Evolutionary conservation across 805 yeast genomes (phyloP).

Genomic region (Pichia kluyveri): DNA sequence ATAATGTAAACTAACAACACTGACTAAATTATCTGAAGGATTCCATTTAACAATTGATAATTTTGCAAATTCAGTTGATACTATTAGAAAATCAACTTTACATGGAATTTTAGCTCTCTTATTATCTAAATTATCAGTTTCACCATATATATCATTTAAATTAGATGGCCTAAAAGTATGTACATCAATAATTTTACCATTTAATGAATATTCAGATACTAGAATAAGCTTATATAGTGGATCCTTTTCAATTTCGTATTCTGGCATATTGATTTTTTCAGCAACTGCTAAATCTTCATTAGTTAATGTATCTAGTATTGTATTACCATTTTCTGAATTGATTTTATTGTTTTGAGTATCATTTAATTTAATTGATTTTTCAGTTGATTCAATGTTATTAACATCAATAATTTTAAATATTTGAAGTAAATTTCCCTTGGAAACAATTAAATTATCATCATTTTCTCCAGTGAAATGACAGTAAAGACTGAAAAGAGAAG

Average conservation of each 20-base stretch:
- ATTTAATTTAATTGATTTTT: conserved; percentile 9
- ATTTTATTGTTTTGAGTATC: neutral
- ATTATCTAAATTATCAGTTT: conserved; percentile 46
- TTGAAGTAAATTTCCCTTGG: conserved; percentile 63
- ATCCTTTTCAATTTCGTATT: conserved; percentile 11
- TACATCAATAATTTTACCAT: conserved; percentile 60
- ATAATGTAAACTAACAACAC: conserved; percentile 74
- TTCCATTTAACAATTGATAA: conserved; percentile 73
- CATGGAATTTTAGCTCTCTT: conserved; percentile 31
- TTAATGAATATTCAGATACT: conserved; percentile 57
- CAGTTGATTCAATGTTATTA: conserved; percentile 1
- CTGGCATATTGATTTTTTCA: neutral
- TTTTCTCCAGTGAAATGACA: conserved; percentile 33
- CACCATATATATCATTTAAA: conserved; percentile 35
- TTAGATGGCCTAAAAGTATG: conserved; percentile 34
- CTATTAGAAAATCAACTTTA: conserved; percentile 46
- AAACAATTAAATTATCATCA: conserved; percentile 51
- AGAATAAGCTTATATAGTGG: conserved; percentile 29
- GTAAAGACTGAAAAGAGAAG: conserved; percentile 51
- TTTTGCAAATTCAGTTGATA: conserved; percentile 70
- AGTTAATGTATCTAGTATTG: neutral
- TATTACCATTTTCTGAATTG: neutral
- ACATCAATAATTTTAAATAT: conserved; percentile 37
- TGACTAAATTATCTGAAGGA: conserved; percentile 37
- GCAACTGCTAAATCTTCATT: conserved; percentile 6